These are phyloP conservation scores for Erythrophleum ivorense DNA, from an alignment of 331 rosid genomes.

Conservation along the genomic window DNA sequence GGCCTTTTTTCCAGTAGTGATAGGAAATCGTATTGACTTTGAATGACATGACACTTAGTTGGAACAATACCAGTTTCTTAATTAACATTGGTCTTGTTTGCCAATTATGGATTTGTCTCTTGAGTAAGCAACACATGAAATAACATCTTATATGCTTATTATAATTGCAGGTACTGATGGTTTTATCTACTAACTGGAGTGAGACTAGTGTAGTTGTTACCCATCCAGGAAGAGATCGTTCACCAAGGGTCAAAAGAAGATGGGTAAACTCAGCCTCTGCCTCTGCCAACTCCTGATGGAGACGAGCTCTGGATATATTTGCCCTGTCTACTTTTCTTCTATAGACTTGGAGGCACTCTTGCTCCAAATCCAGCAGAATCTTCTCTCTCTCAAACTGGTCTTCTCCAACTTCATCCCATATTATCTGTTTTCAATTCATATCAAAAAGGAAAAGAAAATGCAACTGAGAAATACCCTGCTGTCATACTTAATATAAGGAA, in stretches of 20 bases:
- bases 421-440: slow-evolving; percentile 63
- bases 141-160: slow-evolving; percentile 13
- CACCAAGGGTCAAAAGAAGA: slow-evolving; percentile 93
- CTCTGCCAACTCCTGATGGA: slow-evolving; percentile 96
- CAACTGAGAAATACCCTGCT: slow-evolving; percentile 25
- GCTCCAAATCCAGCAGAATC: slow-evolving; percentile 86
- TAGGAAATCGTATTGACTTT: slow-evolving; percentile 1
- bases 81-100: neutral
- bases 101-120: neutral
- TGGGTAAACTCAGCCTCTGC: slow-evolving; percentile 96
- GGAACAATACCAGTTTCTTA: slow-evolving; percentile 4
- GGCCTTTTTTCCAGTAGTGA: neutral
- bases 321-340: slow-evolving; percentile 92
- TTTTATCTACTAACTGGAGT: slow-evolving; percentile 31
- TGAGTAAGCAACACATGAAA: neutral
- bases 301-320: slow-evolving; percentile 80
- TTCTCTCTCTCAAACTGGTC: slow-evolving; percentile 87
- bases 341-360: slow-evolving; percentile 84
- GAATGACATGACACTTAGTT: slow-evolving; percentile 9
- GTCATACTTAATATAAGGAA: slow-evolving; percentile 23
- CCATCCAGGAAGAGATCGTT: slow-evolving; percentile 93
- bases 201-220: slow-evolving; percentile 52
- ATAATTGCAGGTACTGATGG: slow-evolving; percentile 31
- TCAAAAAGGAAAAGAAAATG: slow-evolving; percentile 18
- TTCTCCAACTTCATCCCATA: slow-evolving; percentile 99